Conservation (phyloP, 352 stramenopile genomes). For the Phytophthora tubulina region DNA sequence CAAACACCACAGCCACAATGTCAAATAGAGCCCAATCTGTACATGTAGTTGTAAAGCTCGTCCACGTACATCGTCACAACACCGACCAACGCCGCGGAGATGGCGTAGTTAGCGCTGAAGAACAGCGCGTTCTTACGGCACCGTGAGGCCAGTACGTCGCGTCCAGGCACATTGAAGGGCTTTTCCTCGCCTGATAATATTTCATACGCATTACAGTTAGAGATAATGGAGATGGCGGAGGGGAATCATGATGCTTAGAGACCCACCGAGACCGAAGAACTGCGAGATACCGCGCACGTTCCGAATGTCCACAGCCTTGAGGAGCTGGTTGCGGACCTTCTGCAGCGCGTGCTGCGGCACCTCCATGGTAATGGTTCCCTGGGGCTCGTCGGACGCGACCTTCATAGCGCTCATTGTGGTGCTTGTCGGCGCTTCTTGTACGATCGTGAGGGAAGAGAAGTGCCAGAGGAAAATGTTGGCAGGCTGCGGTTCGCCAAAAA, state of each 20-base stretch:
- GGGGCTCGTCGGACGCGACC: constrained; percentile 56
- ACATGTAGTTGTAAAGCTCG: background rate
- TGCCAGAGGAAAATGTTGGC: constrained; percentile 27
- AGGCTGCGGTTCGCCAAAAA: constrained; percentile 54
- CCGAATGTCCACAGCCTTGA: constrained; percentile 70
- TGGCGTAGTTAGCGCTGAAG: constrained; percentile 89
- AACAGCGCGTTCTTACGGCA: constrained; percentile 85
- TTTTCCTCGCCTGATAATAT: constrained; percentile 77
- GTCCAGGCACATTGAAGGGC: constrained; percentile 82
- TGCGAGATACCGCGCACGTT: constrained; percentile 84
- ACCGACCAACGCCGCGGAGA: constrained; percentile 76
- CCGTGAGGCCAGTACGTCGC: constrained; percentile 67
- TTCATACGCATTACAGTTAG: constrained; percentile 6
- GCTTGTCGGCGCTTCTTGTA: constrained; percentile 22
- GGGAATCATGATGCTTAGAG: background rate
- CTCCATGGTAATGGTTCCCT: constrained; percentile 76
- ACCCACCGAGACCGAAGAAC: constrained; percentile 84
- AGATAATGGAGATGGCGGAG: background rate
- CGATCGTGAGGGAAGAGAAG: constrained; percentile 38
- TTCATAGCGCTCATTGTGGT: constrained; percentile 55
- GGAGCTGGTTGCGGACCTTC: constrained; percentile 73
- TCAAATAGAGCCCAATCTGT: background rate
- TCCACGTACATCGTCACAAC: constrained; percentile 84
- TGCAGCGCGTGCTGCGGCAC: constrained; percentile 69
- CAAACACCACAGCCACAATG: constrained; percentile 2